These are phyloP conservation scores for Amanita molliuscula DNA, from an alignment of 768 basidiomycete genomes.

Conservation along the genomic window DNA sequence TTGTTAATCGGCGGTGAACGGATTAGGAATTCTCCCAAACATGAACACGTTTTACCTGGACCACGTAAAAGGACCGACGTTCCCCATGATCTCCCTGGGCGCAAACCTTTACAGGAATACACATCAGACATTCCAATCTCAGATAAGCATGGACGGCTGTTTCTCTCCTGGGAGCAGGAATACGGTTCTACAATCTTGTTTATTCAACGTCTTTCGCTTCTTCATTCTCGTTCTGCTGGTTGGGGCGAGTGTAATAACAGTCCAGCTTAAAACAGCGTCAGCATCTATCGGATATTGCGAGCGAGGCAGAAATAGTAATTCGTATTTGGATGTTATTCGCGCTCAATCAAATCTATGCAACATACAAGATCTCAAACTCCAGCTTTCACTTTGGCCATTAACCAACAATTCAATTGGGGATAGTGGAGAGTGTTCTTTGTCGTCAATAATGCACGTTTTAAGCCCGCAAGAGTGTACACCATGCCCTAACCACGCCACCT, in stretches of 20 bases:
- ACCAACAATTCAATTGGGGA: conserved; percentile 12
- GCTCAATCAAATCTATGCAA: conserved; percentile 43
- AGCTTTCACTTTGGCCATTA: not conserved
- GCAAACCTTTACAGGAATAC: not conserved
- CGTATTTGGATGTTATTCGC: conserved; percentile 37
- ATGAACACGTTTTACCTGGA: not conserved
- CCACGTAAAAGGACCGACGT: not conserved
- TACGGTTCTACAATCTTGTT: not conserved
- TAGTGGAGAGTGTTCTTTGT: conserved; percentile 40
- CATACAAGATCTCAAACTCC: conserved; percentile 35
- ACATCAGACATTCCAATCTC: not conserved
- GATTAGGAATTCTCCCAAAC: not conserved
- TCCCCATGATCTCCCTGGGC: not conserved
- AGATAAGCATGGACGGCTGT: not conserved
- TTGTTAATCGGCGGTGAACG: not conserved
- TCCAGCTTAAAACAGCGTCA: conserved; percentile 58
- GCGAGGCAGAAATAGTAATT: conserved; percentile 49
- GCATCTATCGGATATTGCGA: conserved; percentile 72
- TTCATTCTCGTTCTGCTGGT: conserved; percentile 27
- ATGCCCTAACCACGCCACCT: conserved; percentile 63
- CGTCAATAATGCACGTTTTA: conserved; percentile 42
- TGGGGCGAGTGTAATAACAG: conserved; percentile 20
- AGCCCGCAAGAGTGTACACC: conserved; percentile 58
- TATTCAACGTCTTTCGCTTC: conserved; percentile 29
- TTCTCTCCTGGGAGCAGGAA: not conserved